These are phyloP conservation scores for Oleoguttula mirabilis DNA, from an alignment of 495 filamentous ascomycete species.

Conservation along the genomic window DNA sequence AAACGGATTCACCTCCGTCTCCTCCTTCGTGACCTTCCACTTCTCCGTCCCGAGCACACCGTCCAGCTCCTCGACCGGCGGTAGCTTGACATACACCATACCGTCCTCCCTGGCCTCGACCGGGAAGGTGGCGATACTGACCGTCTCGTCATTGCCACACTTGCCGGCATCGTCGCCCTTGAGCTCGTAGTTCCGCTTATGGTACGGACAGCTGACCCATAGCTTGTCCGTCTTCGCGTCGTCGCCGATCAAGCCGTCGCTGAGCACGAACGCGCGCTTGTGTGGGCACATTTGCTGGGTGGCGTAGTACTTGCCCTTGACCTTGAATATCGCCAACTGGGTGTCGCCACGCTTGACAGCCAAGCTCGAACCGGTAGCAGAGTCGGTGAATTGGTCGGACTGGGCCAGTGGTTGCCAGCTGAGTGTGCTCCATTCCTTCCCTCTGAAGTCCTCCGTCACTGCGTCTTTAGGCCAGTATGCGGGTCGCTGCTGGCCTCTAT, in stretches of 20 bases:
- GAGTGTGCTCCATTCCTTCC: constrained; percentile 57
- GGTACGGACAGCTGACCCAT: constrained; percentile 82
- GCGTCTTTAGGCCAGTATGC: constrained; percentile 70
- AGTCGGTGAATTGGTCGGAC: constrained; percentile 59
- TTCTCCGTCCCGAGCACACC: constrained; percentile 63
- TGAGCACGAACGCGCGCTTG: constrained; percentile 83
- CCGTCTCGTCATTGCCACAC: constrained; percentile 62
- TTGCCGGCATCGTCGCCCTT: constrained; percentile 53
- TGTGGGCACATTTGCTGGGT: constrained; percentile 98
- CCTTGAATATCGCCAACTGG: constrained; percentile 81
- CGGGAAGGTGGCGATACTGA: constrained; percentile 80
- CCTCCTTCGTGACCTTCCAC: constrained; percentile 73
- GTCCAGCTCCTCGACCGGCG: constrained; percentile 77
- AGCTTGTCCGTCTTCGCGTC: constrained; percentile 42
- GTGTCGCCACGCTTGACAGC: constrained; percentile 82
- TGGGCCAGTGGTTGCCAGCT: constrained; percentile 79
- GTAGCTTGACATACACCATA: constrained; percentile 75
- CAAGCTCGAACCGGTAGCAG: constrained; percentile 55
- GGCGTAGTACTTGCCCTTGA: constrained; percentile 74
- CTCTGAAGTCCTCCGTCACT: constrained; percentile 62
- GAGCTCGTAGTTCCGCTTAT: constrained; percentile 86
- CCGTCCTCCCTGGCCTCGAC: constrained; percentile 69
- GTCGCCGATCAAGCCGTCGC: constrained; percentile 80
- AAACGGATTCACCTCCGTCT: constrained; percentile 50
- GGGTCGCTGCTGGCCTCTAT: constrained; percentile 65